Evolutionary conservation across 306 rosid species (phyloP).

Genomic region (Cucurbita moschata): DNA sequence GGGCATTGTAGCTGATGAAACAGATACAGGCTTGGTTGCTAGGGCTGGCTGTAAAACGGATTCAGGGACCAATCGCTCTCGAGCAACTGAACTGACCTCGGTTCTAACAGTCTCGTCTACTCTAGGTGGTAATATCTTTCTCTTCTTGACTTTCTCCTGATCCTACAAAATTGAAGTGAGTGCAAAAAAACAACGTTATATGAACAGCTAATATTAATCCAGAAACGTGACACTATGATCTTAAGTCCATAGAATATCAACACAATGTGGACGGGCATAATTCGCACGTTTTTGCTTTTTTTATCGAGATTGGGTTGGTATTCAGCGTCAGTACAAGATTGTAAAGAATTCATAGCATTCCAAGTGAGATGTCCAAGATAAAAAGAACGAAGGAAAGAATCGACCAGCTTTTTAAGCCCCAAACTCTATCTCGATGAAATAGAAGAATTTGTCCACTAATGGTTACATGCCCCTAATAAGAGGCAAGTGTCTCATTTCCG

Average conservation of each 20-base stretch:
- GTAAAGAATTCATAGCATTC: no score
- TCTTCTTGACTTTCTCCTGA: slow-evolving; percentile 68
- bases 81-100: slow-evolving; percentile 28
- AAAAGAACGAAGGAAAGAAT: no score
- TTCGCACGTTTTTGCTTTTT: no score
- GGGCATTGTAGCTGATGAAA: slow-evolving; percentile 17
- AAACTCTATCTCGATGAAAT: neutral
- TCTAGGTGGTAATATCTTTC: slow-evolving; percentile 46
- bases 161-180: slow-evolving; percentile 30
- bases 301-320: no score
- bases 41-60: slow-evolving; percentile 35
- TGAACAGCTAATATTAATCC: neutral
- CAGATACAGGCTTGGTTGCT: slow-evolving; percentile 31
- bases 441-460: neutral
- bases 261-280: neutral
- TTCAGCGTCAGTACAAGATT: no score
- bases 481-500: neutral
- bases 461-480: neutral
- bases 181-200: neutral
- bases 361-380: no score
- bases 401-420: no score
- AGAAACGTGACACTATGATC: neutral
- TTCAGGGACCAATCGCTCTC: slow-evolving; percentile 48
- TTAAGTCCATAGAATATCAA: neutral
- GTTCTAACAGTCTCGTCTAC: slow-evolving; percentile 41